phyloP scores from a whole-genome alignment of 2,329 filamentous ascomycete species.

The Venturia carpophila region DNA sequence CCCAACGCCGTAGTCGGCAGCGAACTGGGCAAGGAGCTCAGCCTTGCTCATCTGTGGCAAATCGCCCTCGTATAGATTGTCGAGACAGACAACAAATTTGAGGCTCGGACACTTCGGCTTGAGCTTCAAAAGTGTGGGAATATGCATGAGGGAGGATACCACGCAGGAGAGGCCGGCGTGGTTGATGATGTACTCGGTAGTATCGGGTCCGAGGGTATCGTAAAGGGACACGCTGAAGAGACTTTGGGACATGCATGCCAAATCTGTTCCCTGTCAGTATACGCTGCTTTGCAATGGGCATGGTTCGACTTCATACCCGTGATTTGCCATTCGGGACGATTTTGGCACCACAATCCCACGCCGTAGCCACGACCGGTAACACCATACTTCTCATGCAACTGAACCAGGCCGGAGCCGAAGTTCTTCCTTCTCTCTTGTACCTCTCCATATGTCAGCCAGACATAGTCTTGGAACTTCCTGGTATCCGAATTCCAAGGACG shows the following conservation, averaged over 20 bases:
- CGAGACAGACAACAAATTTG: conserved; percentile 82
- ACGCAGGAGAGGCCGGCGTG: conserved; percentile 71
- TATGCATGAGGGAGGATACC: conserved; percentile 70
- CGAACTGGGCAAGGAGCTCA: conserved; percentile 67
- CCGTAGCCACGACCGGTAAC: conserved; percentile 61
- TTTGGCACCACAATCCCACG: conserved; percentile 79
- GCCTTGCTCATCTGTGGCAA: conserved; percentile 68
- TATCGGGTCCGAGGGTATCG: conserved; percentile 85
- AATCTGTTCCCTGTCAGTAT: conserved; percentile 46
- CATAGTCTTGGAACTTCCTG: conserved; percentile 67
- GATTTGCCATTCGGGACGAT: conserved; percentile 84
- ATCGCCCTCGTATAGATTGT: conserved; percentile 72
- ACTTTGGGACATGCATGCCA: conserved; percentile 78
- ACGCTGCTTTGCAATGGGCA: neutral
- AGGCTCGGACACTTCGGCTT: conserved; percentile 67
- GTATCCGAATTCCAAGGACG: conserved; percentile 69
- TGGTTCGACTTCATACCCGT: conserved; percentile 43
- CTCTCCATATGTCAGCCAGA: conserved; percentile 76
- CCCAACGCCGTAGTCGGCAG: conserved; percentile 62
- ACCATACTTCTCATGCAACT: conserved; percentile 67
- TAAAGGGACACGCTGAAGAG: conserved; percentile 91
- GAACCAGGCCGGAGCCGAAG: conserved; percentile 76
- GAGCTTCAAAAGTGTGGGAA: conserved; percentile 73
- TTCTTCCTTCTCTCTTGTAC: conserved; percentile 73
- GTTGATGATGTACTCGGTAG: conserved; percentile 93